phyloP scores from a whole-genome alignment of 2,329 filamentous ascomycete genomes.

The Paradendryphiella salina region DNA sequence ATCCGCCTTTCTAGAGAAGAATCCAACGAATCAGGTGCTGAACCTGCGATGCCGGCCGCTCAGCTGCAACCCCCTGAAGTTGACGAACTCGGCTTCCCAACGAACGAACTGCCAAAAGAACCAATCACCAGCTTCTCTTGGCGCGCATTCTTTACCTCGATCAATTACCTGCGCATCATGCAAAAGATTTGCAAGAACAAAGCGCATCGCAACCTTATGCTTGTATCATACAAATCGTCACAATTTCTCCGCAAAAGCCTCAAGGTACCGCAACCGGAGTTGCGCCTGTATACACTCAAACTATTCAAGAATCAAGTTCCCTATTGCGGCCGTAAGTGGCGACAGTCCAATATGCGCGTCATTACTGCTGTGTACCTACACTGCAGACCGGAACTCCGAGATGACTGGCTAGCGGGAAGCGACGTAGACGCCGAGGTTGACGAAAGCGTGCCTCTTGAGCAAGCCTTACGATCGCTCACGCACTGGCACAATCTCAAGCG shows the following conservation, averaged over 20 bases:
- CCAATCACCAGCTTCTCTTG: constrained; percentile 90
- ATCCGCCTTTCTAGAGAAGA: constrained; percentile 62
- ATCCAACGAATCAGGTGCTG: constrained; percentile 32
- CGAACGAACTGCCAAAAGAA: constrained; percentile 67
- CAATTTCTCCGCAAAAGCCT: constrained; percentile 90
- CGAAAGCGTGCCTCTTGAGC: constrained; percentile 87
- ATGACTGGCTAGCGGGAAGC: constrained; percentile 91
- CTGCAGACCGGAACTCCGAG: constrained; percentile 86
- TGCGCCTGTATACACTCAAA: constrained; percentile 93
- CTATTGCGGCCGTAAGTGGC: constrained; percentile 97
- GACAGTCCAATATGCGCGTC: constrained; percentile 96
- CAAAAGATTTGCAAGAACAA: constrained; percentile 97
- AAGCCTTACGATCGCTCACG: constrained; percentile 83
- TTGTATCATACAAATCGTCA: constrained; percentile 94
- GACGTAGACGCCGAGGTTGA: constrained; percentile 95
- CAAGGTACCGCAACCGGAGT: constrained; percentile 82
- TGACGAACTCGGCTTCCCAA: constrained; percentile 84
- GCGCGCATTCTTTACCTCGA: constrained; percentile 91
- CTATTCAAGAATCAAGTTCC: constrained; percentile 98
- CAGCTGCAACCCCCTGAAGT: constrained; percentile 58
- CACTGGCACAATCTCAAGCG: constrained; percentile 90
- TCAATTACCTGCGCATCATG: constrained; percentile 94
- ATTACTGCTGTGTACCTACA: constrained; percentile 97
- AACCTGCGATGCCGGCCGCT: constrained; percentile 33
- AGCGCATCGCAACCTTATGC: constrained; percentile 87